A percentile compares a stretch with the other conserved stretches of the same genome.
phyloP scores from a whole-genome alignment of 805 yeast species.

The Monosporozyma servazzii region DNA sequence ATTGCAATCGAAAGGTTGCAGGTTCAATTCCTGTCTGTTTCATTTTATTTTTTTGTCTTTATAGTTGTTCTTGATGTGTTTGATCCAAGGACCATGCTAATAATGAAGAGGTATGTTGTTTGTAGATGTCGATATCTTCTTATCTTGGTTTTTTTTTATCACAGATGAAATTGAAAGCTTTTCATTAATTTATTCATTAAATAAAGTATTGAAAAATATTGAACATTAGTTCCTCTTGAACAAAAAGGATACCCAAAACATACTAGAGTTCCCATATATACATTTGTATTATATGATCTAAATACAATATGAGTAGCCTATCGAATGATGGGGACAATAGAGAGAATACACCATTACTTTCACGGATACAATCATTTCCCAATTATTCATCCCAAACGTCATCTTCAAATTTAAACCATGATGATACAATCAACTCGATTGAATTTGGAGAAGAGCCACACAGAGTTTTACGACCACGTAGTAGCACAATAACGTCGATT shows the following conservation, averaged over 20 bases:
- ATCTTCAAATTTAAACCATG: not conserved
- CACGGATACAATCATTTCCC: not conserved
- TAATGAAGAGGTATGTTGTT: constrained; percentile 52
- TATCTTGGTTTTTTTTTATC: not conserved
- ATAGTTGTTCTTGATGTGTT: too few species aligned
- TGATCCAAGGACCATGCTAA: too few species aligned
- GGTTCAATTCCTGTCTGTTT: constrained; percentile 70
- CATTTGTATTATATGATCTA: not conserved
- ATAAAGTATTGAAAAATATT: not conserved
- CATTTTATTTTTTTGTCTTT: constrained; percentile 31
- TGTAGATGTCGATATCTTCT: not conserved
- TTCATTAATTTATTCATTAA: too few species aligned
- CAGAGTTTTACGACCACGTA: constrained; percentile 16
- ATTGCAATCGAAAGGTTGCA: constrained; percentile 57
- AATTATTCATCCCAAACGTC: not conserved
- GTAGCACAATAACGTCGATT: constrained; percentile 24
- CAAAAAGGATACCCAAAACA: not conserved
- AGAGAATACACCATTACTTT: not conserved
- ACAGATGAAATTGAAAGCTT: not conserved
- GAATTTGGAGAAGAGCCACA: not conserved
- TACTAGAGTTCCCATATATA: not conserved
- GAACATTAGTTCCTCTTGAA: not conserved
- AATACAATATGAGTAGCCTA: not conserved
- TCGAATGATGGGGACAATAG: not conserved
- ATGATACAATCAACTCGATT: not conserved